Evolutionary conservation across 1,284 basidiomycete genomes (phyloP).

Genomic region (Cutaneotrichosporon sp.): DNA sequence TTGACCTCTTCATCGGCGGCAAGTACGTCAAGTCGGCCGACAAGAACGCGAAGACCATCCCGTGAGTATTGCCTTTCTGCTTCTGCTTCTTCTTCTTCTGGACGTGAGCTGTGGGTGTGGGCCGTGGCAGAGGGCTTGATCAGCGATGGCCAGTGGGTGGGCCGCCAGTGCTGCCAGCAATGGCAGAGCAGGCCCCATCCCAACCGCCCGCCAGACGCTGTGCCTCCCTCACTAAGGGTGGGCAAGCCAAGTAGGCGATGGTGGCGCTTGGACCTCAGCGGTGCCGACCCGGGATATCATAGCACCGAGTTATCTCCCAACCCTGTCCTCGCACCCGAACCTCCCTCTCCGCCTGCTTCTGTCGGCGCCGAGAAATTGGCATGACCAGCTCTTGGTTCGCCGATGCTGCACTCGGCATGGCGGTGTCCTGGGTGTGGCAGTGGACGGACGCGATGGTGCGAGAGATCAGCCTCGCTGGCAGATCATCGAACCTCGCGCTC

Average conservation of each 20-base stretch:
- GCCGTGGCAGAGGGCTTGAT: neutral
- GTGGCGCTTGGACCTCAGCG: neutral
- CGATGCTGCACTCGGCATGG: no score
- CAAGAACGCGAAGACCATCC: conserved; percentile 51
- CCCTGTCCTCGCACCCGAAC: no score
- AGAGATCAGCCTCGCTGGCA: no score
- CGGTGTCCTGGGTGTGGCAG: no score
- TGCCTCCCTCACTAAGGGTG: no score
- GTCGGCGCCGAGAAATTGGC: no score
- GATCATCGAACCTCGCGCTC: neutral
- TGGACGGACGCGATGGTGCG: no score
- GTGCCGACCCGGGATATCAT: neutral
- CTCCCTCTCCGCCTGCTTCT: neutral
- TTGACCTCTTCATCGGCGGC: conserved; percentile 80
- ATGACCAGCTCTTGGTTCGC: no score
- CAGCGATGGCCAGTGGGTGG: neutral
- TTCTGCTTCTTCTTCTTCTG: neutral
- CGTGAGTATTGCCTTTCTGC: conserved; percentile 39
- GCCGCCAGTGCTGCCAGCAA: neutral
- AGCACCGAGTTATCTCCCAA: neutral
- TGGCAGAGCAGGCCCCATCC: no score
- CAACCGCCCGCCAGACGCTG: no score
- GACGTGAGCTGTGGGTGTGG: neutral
- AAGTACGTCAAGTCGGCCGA: conserved; percentile 73
- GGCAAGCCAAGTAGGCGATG: neutral